These are phyloP conservation scores for Leccinum disarticulatum DNA, from an alignment of 768 basidiomycete genomes.

Conservation along the genomic window DNA sequence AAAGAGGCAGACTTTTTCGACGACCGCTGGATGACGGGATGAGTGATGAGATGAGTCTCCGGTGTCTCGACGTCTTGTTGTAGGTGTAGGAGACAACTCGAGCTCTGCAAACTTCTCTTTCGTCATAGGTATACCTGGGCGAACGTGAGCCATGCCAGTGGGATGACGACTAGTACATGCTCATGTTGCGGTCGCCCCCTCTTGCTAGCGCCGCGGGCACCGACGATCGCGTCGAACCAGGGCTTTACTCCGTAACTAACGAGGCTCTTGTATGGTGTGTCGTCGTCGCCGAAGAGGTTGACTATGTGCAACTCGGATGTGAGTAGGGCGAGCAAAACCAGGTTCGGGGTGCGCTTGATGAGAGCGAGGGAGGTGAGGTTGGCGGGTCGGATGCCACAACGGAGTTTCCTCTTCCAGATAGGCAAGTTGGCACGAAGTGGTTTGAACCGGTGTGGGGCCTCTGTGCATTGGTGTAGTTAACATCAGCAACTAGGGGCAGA, in stretches of 20 bases:
- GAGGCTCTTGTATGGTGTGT: constrained; percentile 91
- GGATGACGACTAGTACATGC: constrained; percentile 36
- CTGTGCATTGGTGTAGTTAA: too few relatives aligned
- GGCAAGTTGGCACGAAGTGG: constrained; percentile 44
- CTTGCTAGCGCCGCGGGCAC: constrained; percentile 71
- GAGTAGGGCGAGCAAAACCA: constrained; percentile 79
- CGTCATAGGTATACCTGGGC: constrained; percentile 64
- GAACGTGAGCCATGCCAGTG: background rate
- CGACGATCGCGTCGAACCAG: constrained; percentile 93
- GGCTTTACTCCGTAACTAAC: constrained; percentile 89
- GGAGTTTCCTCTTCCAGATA: background rate
- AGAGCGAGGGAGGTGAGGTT: constrained; percentile 55
- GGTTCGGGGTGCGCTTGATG: constrained; percentile 60
- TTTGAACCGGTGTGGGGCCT: too few relatives aligned
- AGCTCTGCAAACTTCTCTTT: constrained; percentile 98
- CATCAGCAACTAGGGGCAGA: too few relatives aligned
- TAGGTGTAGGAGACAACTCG: constrained; percentile 91
- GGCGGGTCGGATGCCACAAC: constrained; percentile 34
- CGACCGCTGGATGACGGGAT: constrained; percentile 85
- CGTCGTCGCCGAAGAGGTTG: constrained; percentile 78
- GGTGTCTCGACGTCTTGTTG: constrained; percentile 99
- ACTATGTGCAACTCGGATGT: constrained; percentile 87
- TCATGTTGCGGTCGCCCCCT: constrained; percentile 81
- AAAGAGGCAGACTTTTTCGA: constrained; percentile 53
- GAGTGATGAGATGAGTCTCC: constrained; percentile 89